Base-by-base conservation (phyloP, 2,329 filamentous ascomycete species). In the Colletotrichum falcatum region DNA sequence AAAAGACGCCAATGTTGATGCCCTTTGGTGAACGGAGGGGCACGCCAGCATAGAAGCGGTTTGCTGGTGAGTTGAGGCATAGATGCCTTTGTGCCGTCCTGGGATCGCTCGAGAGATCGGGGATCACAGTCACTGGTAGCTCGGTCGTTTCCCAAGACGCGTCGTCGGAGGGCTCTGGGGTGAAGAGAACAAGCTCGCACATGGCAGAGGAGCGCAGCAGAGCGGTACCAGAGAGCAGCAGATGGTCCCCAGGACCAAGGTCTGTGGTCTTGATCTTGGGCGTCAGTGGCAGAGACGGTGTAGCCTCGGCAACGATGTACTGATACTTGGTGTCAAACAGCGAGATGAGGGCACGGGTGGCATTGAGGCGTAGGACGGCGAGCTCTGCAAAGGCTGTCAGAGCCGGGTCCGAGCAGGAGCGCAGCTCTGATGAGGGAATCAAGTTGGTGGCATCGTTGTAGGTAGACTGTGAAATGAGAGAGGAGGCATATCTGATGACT, bases 381-480 rank as follows among this genome's bases (percentile, higher is more conserved):
- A 88, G 79, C 73, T 88, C 85, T 20, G 86, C 85, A 58, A 87
- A 82, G 5, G 83, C 81, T 0, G 84, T 87, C 44, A 89, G 78
- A 62, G 77, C 77, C 14, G 78, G 70, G 66, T 85, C 83, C 20
- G 74, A 62, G 49, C 74, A 79, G 6, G 77, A 73, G 1, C 70
- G 46, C 14, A 81, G 73, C 12, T 74, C 71, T 4, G 74, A 71
- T 8, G 72, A 69, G 7, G 78, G 73, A 1, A 76, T 56, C 4
- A 68, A 71, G 3, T 61, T 23, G 11, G 71, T 74, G 28, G 66
- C 61, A 39, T 77, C 51, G 61, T 79, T 79, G 64, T 61, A 39
- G 9, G 55, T 16, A 28, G 64, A 39, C 1, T 56, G 54, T 2
- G 63, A 3, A 28, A 73, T 67, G 16, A 73, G 37, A 20, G 59